These are phyloP conservation scores for Chaetomium strumarium DNA, from an alignment of 2,329 filamentous ascomycete genomes.

Conservation along the genomic window DNA sequence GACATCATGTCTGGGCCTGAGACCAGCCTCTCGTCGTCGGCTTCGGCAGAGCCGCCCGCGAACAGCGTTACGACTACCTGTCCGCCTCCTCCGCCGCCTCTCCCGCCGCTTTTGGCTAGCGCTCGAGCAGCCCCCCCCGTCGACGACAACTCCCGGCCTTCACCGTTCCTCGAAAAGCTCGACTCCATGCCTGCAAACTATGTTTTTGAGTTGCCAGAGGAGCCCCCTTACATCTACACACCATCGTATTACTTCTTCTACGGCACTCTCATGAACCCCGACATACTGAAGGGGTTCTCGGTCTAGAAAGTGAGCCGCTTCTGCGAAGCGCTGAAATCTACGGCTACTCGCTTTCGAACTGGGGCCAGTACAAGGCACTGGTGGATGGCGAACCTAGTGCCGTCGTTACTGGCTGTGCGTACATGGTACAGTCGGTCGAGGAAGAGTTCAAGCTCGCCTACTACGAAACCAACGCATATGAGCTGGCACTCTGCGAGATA, in stretches of 20 bases:
- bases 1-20: no score
- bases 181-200: background rate
- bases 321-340: background rate
- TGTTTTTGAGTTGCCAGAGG: background rate
- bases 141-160: background rate
- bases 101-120: no score
- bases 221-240: background rate
- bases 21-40: no score
- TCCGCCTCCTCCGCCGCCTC: no score
- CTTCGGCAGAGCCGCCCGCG: background rate
- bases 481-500: background rate
- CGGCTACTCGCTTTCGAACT: constrained; percentile 6
- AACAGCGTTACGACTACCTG: no score
- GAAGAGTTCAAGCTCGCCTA: constrained; percentile 6
- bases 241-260: constrained; percentile 10
- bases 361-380: constrained; percentile 9
- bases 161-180: background rate
- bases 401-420: background rate
- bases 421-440: background rate
- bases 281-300: constrained; percentile 2
- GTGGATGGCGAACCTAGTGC: background rate
- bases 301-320: background rate
- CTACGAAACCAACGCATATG: constrained; percentile 12
- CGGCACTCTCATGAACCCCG: constrained; percentile 4
- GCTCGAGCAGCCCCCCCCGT: no score